phyloP scores from a whole-genome alignment of 2,329 filamentous ascomycete genomes.

The Fusarium chlamydosporum region DNA sequence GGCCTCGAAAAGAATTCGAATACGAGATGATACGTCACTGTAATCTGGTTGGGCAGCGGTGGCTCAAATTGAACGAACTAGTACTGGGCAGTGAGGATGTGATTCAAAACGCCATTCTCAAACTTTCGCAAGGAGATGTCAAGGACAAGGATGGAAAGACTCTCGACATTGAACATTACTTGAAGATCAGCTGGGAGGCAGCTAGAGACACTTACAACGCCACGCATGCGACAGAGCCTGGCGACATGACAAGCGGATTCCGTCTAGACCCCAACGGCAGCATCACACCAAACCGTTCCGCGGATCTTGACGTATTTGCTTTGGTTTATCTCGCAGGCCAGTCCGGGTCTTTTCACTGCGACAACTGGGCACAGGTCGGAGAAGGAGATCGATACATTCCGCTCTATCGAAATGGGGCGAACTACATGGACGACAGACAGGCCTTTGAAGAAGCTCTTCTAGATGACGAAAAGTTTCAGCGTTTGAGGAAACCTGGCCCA shows the following conservation, averaged over 20 bases:
- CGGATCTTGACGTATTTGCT: conserved; percentile 40
- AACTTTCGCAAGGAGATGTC: conserved; percentile 10
- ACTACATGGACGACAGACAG: conserved; percentile 21
- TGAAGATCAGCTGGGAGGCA: conserved; percentile 26
- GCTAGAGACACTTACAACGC: conserved; percentile 32
- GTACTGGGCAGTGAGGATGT: conserved; percentile 24
- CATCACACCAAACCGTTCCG: conserved; percentile 30
- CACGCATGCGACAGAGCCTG: background rate
- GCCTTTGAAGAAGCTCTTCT: background rate
- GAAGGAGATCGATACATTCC: conserved; percentile 6
- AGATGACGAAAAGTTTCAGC: background rate
- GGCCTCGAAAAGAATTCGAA: background rate
- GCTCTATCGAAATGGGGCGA: conserved; percentile 44
- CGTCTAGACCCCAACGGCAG: conserved; percentile 22
- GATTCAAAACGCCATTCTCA: conserved; percentile 30
- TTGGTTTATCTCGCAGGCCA: conserved; percentile 38
- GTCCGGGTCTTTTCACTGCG: background rate
- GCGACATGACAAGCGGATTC: conserved; percentile 29
- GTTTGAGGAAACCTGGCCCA: conserved; percentile 9
- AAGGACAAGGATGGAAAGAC: background rate
- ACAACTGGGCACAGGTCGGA: background rate
- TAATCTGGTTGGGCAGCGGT: conserved; percentile 8
- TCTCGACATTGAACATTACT: conserved; percentile 15
- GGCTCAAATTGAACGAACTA: conserved; percentile 15
- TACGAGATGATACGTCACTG: background rate